Evolutionary conservation across 805 yeast species (phyloP).

Genomic region (Kluyveromyces siamensis): DNA sequence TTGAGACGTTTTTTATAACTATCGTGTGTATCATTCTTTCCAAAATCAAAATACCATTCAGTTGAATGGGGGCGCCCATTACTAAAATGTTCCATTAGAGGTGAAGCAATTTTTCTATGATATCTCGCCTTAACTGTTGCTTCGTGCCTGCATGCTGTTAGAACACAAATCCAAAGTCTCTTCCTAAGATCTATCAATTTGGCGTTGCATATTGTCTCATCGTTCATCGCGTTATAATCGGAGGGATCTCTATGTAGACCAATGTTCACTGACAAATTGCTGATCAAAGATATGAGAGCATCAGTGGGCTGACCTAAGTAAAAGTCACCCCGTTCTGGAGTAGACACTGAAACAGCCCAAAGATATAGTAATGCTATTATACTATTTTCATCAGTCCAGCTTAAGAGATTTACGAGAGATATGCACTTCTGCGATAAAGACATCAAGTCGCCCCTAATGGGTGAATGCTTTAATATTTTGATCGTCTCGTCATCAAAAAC

Average conservation of each 20-base stretch:
- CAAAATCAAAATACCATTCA: conserved; percentile 7
- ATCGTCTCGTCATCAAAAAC: conserved; percentile 8
- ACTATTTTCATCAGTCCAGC: conserved; percentile 26
- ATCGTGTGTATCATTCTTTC: conserved; percentile 10
- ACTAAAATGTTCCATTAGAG: conserved; percentile 12
- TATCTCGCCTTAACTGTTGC: conserved; percentile 26
- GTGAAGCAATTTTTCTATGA: conserved; percentile 10
- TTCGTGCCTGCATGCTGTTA: conserved; percentile 19
- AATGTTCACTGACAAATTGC: conserved; percentile 24
- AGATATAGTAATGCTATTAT: conserved; percentile 23
- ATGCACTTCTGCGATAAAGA: conserved; percentile 21
- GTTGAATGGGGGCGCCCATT: conserved; percentile 3
- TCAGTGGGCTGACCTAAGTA: conserved; percentile 28
- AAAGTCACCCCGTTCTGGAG: conserved; percentile 29
- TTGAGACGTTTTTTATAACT: conserved; percentile 15
- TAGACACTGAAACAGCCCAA: conserved; percentile 26
- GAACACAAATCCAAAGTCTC: conserved; percentile 22
- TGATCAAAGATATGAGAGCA: conserved; percentile 22
- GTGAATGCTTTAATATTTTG: conserved; percentile 15
- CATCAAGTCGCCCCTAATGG: conserved; percentile 20
- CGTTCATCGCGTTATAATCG: conserved; percentile 20
- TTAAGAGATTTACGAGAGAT: conserved; percentile 23
- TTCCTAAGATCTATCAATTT: conserved; percentile 23
- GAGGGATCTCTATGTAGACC: conserved; percentile 28
- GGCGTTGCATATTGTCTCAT: conserved; percentile 11